Percentiles rank a stretch among this genome's conserved stretches.
Evolutionary conservation across 2,329 filamentous ascomycete species (phyloP).

Genomic region (Cladosporium sp.): DNA sequence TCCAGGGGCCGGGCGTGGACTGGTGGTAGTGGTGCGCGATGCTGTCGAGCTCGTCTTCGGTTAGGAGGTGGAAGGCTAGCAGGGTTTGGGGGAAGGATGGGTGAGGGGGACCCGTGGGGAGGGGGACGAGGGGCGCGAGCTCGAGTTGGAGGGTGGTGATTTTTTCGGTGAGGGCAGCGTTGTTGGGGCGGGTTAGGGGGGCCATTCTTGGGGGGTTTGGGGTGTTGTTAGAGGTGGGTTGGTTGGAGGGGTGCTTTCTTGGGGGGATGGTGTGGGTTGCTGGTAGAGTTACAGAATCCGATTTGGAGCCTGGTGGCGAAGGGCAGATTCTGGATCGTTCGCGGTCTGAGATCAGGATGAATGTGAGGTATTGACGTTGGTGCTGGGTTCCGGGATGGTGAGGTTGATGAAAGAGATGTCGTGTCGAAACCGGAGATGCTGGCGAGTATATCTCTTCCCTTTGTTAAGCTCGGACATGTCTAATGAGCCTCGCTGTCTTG

Average conservation of each 20-base stretch:
- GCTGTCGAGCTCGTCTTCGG: constrained; percentile 67
- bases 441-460: background rate
- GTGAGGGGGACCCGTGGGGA: constrained; percentile 61
- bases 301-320: background rate
- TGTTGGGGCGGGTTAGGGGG: constrained; percentile 33
- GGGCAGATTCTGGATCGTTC: background rate
- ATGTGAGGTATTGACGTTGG: background rate
- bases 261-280: background rate
- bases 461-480: background rate
- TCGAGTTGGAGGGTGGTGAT: constrained; percentile 65
- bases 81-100: constrained; percentile 65
- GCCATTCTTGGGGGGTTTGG: constrained; percentile 27
- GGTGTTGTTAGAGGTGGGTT: background rate
- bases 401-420: background rate
- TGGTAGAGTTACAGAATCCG: background rate
- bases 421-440: background rate
- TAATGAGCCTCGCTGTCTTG: background rate
- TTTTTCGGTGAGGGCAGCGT: constrained; percentile 56
- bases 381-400: background rate
- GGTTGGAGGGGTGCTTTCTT: background rate
- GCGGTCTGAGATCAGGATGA: background rate
- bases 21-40: constrained; percentile 75
- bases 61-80: constrained; percentile 73
- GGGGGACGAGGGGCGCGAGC: constrained; percentile 63
- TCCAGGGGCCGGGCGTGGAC: constrained; percentile 57